These are phyloP conservation scores for Hebeloma cylindrosporum DNA, from an alignment of 768 basidiomycete genomes.

Conservation along the genomic window DNA sequence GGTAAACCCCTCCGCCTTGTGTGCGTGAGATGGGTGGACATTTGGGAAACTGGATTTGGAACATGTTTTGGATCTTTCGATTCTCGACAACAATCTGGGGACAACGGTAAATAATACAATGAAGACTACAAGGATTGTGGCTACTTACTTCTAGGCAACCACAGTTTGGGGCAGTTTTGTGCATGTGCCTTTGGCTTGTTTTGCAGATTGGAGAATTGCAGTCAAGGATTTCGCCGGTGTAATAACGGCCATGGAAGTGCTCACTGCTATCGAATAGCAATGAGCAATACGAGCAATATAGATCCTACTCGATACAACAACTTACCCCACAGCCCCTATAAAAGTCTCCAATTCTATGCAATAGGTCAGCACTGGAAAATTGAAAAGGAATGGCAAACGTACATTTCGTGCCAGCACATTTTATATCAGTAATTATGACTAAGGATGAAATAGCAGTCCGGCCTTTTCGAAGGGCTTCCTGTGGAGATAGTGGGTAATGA, in stretches of 20 bases:
- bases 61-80: slow-evolving; percentile 46
- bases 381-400: slow-evolving; percentile 12
- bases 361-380: slow-evolving; percentile 7
- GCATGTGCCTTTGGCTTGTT: slow-evolving; percentile 41
- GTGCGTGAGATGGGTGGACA: slow-evolving; percentile 40
- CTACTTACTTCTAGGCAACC: slow-evolving; percentile 40
- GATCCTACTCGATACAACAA: slow-evolving; percentile 5
- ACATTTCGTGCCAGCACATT: slow-evolving; percentile 44
- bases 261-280: slow-evolving; percentile 39
- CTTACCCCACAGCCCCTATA: slow-evolving; percentile 52
- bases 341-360: slow-evolving; percentile 44
- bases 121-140: slow-evolving; percentile 1
- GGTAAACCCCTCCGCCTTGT: slow-evolving; percentile 9
- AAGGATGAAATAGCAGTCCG: too few species aligned
- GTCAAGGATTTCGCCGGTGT: slow-evolving; percentile 44
- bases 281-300: slow-evolving; percentile 12
- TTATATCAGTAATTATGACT: slow-evolving; percentile 11
- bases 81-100: slow-evolving; percentile 41
- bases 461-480: too few species aligned
- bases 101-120: background rate
- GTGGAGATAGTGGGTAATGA: too few species aligned
- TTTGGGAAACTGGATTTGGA: slow-evolving; percentile 42
- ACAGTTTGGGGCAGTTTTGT: slow-evolving; percentile 43
- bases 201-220: slow-evolving; percentile 40
- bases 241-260: slow-evolving; percentile 49